phyloP scores from a whole-genome alignment of 2,329 filamentous ascomycete species.

The Nemania sp. region DNA sequence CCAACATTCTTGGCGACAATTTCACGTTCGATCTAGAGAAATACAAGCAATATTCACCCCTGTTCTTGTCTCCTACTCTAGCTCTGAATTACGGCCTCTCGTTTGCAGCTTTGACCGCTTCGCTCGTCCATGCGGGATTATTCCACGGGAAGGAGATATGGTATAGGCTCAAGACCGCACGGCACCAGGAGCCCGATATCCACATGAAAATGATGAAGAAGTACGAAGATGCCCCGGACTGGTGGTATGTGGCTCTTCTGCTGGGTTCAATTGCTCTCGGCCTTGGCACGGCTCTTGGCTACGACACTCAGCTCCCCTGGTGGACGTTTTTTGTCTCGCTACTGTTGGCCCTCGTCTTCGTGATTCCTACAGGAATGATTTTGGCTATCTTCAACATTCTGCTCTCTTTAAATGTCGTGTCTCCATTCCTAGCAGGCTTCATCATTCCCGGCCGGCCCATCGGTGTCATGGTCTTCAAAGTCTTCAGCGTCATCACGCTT shows the following conservation, averaged over 20 bases:
- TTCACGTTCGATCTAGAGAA: conserved; percentile 54
- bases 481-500: conserved; percentile 47
- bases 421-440: conserved; percentile 60
- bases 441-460: conserved; percentile 60
- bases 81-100: conserved; percentile 53
- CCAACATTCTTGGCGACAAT: conserved; percentile 52
- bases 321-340: conserved; percentile 57
- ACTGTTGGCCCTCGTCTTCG: conserved; percentile 50
- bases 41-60: conserved; percentile 58
- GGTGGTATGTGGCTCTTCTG: conserved; percentile 56
- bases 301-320: conserved; percentile 54
- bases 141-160: conserved; percentile 49
- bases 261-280: conserved; percentile 52
- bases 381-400: conserved; percentile 55
- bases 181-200: conserved; percentile 53
- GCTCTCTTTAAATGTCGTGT: conserved; percentile 56
- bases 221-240: conserved; percentile 55
- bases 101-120: conserved; percentile 55
- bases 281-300: conserved; percentile 50
- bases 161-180: conserved; percentile 49
- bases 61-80: conserved; percentile 55
- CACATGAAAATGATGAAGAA: conserved; percentile 57
- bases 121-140: conserved; percentile 43
- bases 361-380: conserved; percentile 51
- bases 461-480: conserved; percentile 61